Conservation (phyloP, 768 basidiomycete genomes). For the Lentinus brumalis region DNA sequence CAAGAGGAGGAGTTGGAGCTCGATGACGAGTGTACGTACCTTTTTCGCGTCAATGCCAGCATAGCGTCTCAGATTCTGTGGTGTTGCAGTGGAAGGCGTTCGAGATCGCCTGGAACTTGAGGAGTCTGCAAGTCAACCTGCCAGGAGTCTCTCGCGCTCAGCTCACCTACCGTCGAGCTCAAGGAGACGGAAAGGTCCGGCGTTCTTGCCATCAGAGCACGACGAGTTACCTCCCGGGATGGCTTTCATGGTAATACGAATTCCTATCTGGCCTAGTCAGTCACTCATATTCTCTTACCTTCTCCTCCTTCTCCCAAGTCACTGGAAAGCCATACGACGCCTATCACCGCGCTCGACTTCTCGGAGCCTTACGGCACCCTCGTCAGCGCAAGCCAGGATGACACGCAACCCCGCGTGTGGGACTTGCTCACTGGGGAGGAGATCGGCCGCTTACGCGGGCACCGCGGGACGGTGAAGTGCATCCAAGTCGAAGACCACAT, state of each 20-base stretch:
- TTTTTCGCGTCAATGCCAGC: not conserved
- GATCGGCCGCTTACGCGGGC: slow-evolving; percentile 82
- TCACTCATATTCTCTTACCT: not conserved
- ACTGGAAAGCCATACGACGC: slow-evolving; percentile 75
- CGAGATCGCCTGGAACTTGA: slow-evolving; percentile 82
- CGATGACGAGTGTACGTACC: slow-evolving; percentile 86
- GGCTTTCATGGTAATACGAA: slow-evolving; percentile 84
- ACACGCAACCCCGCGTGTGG: slow-evolving; percentile 89
- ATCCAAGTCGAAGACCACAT: slow-evolving; percentile 91
- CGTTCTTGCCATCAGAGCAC: slow-evolving; percentile 96
- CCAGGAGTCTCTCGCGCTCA: slow-evolving; percentile 30
- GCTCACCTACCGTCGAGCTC: slow-evolving; percentile 59
- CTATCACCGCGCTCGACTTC: slow-evolving; percentile 89
- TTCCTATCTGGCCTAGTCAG: not conserved
- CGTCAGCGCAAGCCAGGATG: slow-evolving; percentile 85
- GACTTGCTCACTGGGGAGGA: slow-evolving; percentile 90
- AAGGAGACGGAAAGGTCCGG: slow-evolving; percentile 80
- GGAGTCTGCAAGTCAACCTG: slow-evolving; percentile 40
- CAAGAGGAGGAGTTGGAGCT: slow-evolving; percentile 96
- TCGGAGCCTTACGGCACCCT: slow-evolving; percentile 96
- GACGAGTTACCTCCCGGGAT: slow-evolving; percentile 92
- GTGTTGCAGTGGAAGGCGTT: slow-evolving; percentile 77
- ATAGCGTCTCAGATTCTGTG: not conserved
- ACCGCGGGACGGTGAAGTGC: slow-evolving; percentile 80
- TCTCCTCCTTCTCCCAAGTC: slow-evolving; percentile 52